Evolutionary conservation across 2,329 filamentous ascomycete species (phyloP), one percentile per base, ranked within the genome.

Genomic region (Paecilomyces formosus): DNA sequence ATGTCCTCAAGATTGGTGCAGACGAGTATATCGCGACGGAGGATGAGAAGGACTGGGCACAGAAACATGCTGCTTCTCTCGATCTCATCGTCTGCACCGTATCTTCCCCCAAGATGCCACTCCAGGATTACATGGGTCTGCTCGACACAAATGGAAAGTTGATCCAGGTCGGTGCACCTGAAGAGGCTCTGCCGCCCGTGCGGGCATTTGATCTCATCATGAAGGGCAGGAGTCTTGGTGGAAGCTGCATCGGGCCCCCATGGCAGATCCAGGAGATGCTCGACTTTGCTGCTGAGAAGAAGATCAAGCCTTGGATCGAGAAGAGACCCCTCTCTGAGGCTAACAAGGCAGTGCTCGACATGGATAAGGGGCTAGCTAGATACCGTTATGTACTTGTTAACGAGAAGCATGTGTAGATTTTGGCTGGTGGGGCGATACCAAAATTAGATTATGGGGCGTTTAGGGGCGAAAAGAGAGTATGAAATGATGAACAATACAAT

Each of bases 101-200:
- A 26, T 79, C 76, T 3, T 75, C 72, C 0, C 75, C 78, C 0
- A 77, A 82, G 39, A 85, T 88, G 83, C 84, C 85, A 1, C 68
- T 88, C 18, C 70, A 72, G 55, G 72, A 81, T 49, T 88, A 87
- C 69, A 76, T 89, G 39, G 61, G 69, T 22, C 78, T 89, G 1
- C 75, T 88, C 28, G 73, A 78, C 49, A 72, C 76, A 8, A 78
- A 81, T 39, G 85, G 85, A n/a, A 77, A 76, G 12, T 82, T 87
- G 59, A 78, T 86, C 56, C 82, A 87, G 68, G 78, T 89, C 54
- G 85, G 85, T 56, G 79, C 80, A 0, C 85, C 86, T 1, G 86
- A 88, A 61, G 79, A 79, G 53, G 63, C 63, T 13, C 55, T 67
- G 11, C 82, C 81, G 11, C 70, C 72, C 0, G 79, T 87, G 64